These are phyloP conservation scores for Wickerhamomyces chaumierensis DNA, from an alignment of 805 yeast species.

Conservation along the genomic window DNA sequence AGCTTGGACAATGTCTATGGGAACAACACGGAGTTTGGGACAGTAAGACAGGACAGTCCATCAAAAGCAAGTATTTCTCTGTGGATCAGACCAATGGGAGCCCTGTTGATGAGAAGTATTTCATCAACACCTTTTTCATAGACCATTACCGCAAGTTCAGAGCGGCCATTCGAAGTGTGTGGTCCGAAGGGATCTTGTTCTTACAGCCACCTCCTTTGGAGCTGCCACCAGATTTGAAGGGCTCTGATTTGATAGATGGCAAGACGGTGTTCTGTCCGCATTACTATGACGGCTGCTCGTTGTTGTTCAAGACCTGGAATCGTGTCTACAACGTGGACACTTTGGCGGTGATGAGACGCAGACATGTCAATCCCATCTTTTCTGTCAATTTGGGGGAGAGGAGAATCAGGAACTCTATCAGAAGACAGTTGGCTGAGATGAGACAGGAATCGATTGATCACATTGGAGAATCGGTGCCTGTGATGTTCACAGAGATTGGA, in stretches of 20 bases:
- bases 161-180: conserved; percentile 32
- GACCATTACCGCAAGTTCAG: conserved; percentile 46
- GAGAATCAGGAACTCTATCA: conserved; percentile 62
- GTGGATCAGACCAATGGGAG: conserved; percentile 27
- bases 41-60: conserved; percentile 22
- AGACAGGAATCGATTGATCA: conserved; percentile 47
- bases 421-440: conserved; percentile 57
- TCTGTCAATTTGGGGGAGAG: conserved; percentile 76
- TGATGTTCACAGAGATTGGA: conserved; percentile 88
- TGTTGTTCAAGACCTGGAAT: conserved; percentile 89
- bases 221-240: conserved; percentile 52
- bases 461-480: conserved; percentile 58
- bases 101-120: conserved; percentile 36
- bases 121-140: conserved; percentile 55
- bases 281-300: conserved; percentile 88
- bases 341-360: conserved; percentile 72
- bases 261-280: conserved; percentile 76
- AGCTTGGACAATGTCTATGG: conserved; percentile 68
- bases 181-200: conserved; percentile 41
- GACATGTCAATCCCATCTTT: conserved; percentile 59
- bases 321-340: conserved; percentile 76
- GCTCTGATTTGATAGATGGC: conserved; percentile 38
- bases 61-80: conserved; percentile 42
- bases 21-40: conserved; percentile 77
- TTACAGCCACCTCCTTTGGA: conserved; percentile 78